These are phyloP conservation scores for Ascochyta koolunga DNA, from an alignment of 2,329 filamentous ascomycete genomes.

Conservation along the genomic window DNA sequence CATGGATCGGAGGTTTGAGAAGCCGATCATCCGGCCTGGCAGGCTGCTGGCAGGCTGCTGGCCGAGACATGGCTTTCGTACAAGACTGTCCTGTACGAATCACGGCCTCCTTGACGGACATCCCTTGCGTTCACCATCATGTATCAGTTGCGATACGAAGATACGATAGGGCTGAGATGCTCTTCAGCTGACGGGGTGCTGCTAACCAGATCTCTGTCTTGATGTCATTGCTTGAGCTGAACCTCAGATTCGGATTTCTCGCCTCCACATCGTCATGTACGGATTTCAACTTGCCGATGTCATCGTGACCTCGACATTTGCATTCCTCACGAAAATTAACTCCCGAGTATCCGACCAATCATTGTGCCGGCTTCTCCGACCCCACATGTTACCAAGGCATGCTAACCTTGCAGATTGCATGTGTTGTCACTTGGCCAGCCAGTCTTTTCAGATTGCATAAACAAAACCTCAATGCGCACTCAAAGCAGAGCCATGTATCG, in stretches of 20 bases:
- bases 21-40: conserved; percentile 13
- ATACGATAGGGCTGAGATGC: conserved; percentile 8
- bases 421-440: conserved; percentile 9
- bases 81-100: conserved; percentile 6
- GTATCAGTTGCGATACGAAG: not conserved
- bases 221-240: not conserved
- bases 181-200: not conserved
- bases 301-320: conserved; percentile 1
- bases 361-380: conserved; percentile 5
- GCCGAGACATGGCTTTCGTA: not conserved
- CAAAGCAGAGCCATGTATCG: conserved; percentile 17
- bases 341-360: conserved; percentile 8
- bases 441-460: not conserved
- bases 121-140: conserved; percentile 3
- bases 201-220: not conserved
- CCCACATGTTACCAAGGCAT: conserved; percentile 5
- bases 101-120: not conserved
- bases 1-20: conserved; percentile 11
- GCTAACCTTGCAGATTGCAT: conserved; percentile 11
- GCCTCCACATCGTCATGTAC: not conserved
- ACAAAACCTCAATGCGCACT: conserved; percentile 12
- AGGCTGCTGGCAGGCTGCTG: conserved; percentile 3
- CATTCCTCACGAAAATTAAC: conserved; percentile 5
- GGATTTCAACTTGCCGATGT: not conserved
- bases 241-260: not conserved